These are phyloP conservation scores for Coccomyxa sp. DNA, from an alignment of 139 green algal species.

Conservation along the genomic window DNA sequence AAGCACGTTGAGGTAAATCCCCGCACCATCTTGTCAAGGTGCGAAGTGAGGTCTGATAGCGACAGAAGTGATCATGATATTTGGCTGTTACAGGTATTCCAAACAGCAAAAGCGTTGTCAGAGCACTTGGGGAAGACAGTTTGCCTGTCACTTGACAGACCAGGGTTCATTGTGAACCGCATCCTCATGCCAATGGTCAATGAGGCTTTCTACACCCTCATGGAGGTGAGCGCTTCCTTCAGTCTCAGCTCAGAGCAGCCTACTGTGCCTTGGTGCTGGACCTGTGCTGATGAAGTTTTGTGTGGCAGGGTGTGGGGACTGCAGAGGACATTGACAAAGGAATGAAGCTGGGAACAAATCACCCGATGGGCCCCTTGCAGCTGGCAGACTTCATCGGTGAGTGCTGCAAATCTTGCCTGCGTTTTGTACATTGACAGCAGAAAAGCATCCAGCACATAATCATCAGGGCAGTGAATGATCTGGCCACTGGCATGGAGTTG, in stretches of 20 bases:
- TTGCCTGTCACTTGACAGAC: slow-evolving; percentile 57
- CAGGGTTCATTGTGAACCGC: slow-evolving; percentile 94
- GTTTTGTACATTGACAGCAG: neutral
- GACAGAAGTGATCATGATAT: too few relatives aligned
- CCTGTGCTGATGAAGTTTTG: slow-evolving; percentile 1
- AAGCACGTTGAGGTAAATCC: too few relatives aligned
- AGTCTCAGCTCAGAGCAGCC: neutral
- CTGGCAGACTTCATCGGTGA: slow-evolving; percentile 67
- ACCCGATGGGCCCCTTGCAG: slow-evolving; percentile 69
- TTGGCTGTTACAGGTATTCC: slow-evolving; percentile 35
- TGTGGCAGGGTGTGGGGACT: slow-evolving; percentile 54
- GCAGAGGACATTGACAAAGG: slow-evolving; percentile 85
- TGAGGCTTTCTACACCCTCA: slow-evolving; percentile 61
- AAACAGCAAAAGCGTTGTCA: slow-evolving; percentile 50
- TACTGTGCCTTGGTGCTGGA: neutral
- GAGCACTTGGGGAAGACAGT: slow-evolving; percentile 75
- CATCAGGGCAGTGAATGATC: neutral
- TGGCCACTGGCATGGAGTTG: neutral
- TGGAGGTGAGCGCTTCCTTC: slow-evolving; percentile 48
- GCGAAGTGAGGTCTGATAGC: too few relatives aligned
- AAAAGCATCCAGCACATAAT: neutral
- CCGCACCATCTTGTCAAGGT: too few relatives aligned
- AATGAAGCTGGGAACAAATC: slow-evolving; percentile 83
- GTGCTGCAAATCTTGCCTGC: neutral
- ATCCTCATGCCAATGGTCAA: slow-evolving; percentile 97